Percentiles rank a stretch among this genome's conserved stretches.
These are phyloP conservation scores for Paraphaeosphaeria minitans DNA, from an alignment of 2,329 filamentous ascomycete species.

Conservation along the genomic window DNA sequence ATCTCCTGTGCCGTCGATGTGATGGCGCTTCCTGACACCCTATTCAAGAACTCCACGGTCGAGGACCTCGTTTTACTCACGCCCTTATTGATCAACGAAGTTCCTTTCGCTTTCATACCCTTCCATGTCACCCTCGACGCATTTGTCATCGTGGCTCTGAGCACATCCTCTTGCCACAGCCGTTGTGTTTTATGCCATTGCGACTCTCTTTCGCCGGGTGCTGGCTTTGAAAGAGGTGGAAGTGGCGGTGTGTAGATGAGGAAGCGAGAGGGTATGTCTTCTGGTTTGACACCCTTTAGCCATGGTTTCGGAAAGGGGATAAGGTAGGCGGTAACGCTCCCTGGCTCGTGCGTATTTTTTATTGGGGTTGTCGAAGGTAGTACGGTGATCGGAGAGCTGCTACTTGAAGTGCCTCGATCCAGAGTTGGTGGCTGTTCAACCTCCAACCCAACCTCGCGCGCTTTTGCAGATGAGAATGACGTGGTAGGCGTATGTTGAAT, in stretches of 20 bases:
- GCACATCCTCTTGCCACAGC: conserved; percentile 54
- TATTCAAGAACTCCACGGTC: conserved; percentile 53
- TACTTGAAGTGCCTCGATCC: conserved; percentile 5
- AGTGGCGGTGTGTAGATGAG: conserved; percentile 54
- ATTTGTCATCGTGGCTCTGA: conserved; percentile 49
- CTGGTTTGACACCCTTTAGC: conserved; percentile 37
- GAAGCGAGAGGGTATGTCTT: conserved; percentile 48
- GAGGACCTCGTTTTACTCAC: conserved; percentile 49
- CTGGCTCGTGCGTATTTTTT: conserved; percentile 50
- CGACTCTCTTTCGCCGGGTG: conserved; percentile 50
- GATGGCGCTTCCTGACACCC: conserved; percentile 37
- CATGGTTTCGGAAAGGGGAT: conserved; percentile 53
- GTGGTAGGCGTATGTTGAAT: conserved; percentile 1
- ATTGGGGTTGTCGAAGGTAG: conserved; percentile 39
- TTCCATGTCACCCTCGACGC: conserved; percentile 51
- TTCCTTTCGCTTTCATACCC: conserved; percentile 50
- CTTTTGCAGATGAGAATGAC: conserved; percentile 24
- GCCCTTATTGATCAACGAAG: conserved; percentile 48
- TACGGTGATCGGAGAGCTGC: conserved; percentile 17
- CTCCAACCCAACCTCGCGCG: conserved; percentile 17
- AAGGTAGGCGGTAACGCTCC: conserved; percentile 51
- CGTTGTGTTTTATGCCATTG: conserved; percentile 51
- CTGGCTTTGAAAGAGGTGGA: conserved; percentile 49
- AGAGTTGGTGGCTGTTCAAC: conserved; percentile 2
- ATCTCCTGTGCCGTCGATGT: conserved; percentile 7